Evolutionary conservation across 495 filamentous ascomycete species (phyloP).

Genomic region (Lasiosphaeria ovina): DNA sequence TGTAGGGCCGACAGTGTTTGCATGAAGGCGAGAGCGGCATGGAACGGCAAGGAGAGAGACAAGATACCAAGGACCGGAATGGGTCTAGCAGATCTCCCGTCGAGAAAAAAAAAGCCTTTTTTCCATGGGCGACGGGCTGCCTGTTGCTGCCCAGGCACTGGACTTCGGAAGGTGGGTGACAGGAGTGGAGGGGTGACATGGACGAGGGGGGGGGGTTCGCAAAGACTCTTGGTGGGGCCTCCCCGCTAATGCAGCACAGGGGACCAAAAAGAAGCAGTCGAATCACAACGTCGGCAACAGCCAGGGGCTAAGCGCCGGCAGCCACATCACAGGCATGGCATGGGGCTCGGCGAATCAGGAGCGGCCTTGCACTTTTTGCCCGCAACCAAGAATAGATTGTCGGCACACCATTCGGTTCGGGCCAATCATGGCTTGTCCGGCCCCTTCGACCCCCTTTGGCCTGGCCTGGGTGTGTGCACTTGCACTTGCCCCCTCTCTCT

Average conservation of each 20-base stretch:
- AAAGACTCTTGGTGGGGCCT: background rate
- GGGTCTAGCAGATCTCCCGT: background rate
- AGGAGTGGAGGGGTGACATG: no score
- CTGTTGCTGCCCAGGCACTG: no score
- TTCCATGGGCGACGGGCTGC: no score
- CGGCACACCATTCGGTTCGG: slow-evolving; percentile 17
- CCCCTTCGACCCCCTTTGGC: background rate
- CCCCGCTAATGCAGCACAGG: slow-evolving; percentile 21
- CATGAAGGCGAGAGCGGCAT: slow-evolving; percentile 1
- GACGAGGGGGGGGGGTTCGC: background rate
- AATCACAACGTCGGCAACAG: slow-evolving; percentile 27
- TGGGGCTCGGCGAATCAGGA: slow-evolving; percentile 25
- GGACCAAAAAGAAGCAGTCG: slow-evolving; percentile 19
- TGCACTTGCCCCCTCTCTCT: background rate
- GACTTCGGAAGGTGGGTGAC: no score
- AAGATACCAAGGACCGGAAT: background rate
- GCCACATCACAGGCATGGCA: slow-evolving; percentile 28
- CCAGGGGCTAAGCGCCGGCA: slow-evolving; percentile 39
- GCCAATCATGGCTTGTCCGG: slow-evolving; percentile 23
- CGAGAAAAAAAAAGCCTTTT: no score
- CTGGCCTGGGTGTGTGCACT: background rate
- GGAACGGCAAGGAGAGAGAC: background rate
- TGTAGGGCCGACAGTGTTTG: background rate
- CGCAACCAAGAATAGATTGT: slow-evolving; percentile 39
- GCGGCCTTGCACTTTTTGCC: slow-evolving; percentile 17